Percentiles rank a stretch among this genome's conserved stretches.
phyloP scores from a whole-genome alignment of 202 grass and related monocot genomes.

The Brachypodium distachyon region DNA sequence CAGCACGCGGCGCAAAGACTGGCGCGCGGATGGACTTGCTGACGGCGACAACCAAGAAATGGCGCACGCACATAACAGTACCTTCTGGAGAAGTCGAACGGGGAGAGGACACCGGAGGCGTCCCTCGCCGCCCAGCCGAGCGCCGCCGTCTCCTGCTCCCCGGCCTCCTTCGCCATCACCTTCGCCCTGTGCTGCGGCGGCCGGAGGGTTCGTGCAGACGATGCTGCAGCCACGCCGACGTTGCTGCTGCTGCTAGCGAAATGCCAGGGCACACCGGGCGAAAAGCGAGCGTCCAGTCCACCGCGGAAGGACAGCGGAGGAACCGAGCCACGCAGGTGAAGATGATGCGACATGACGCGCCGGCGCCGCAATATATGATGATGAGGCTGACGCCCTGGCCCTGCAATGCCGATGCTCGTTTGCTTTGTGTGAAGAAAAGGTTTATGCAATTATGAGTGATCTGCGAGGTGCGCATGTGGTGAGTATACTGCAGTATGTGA shows the following conservation, averaged over 20 bases:
- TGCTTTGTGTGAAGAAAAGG: not conserved
- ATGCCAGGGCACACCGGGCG: not conserved
- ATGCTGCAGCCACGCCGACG: not conserved
- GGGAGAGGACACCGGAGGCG: slow-evolving; percentile 42
- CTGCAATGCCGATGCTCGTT: not conserved
- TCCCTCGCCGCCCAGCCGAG: slow-evolving; percentile 56
- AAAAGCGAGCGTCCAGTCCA: not conserved
- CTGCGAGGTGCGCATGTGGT: not conserved
- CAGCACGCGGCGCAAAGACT: not conserved
- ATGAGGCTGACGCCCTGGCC: not conserved
- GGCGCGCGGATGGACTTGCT: not conserved
- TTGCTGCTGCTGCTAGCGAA: not conserved
- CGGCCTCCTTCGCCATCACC: not conserved
- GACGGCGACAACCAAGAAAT: not conserved
- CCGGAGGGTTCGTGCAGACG: not conserved
- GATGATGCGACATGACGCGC: not conserved
- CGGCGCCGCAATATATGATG: not conserved
- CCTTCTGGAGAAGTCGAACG: slow-evolving; percentile 50
- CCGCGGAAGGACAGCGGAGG: not conserved
- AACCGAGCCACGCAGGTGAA: not conserved
- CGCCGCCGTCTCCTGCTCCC: slow-evolving; percentile 25
- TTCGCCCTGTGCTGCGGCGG: not conserved
- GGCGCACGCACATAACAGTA: not conserved
- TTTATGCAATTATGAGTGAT: not conserved
- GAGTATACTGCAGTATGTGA: not conserved